phyloP scores from a whole-genome alignment of 129 eudicot genomes.

The Flaveria linearis region DNA sequence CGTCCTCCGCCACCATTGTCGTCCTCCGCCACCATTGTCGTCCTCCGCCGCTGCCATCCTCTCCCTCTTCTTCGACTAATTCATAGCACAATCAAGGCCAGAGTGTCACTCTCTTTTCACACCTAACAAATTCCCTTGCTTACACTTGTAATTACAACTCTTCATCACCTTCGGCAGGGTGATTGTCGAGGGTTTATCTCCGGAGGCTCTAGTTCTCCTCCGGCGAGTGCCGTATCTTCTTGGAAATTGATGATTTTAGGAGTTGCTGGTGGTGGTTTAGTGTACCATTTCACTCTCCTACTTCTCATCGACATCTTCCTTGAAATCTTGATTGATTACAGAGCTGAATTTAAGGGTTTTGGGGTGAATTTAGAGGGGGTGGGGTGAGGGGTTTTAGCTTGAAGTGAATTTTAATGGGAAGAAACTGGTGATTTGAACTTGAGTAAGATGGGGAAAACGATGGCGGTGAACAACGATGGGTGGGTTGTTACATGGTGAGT shows the following conservation, averaged over 20 bases:
- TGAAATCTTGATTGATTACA: neutral
- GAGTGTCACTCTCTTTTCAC: slow-evolving; percentile 51
- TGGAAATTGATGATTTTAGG: slow-evolving; percentile 78
- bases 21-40: slow-evolving; percentile 18
- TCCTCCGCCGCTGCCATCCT: slow-evolving; percentile 43
- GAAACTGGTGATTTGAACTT: too few relatives aligned
- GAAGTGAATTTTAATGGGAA: slow-evolving; percentile 27
- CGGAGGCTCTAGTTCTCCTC: slow-evolving; percentile 36
- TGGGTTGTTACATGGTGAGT: too few relatives aligned
- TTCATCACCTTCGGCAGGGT: neutral
- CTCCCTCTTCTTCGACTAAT: slow-evolving; percentile 30
- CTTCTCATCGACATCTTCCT: slow-evolving; percentile 37
- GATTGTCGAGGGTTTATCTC: slow-evolving; percentile 28
- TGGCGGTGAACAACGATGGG: too few relatives aligned
- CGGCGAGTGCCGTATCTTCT: slow-evolving; percentile 49
- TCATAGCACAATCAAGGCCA: slow-evolving; percentile 42
- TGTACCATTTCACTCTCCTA: slow-evolving; percentile 58
- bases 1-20: slow-evolving; percentile 33
- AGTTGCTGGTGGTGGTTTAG: slow-evolving; percentile 66
- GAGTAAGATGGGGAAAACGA: too few relatives aligned
- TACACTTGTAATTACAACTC: slow-evolving; percentile 35
- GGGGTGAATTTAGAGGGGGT: slow-evolving; percentile 24
- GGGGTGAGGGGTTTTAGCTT: slow-evolving; percentile 2
- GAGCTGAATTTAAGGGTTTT: slow-evolving; percentile 29
- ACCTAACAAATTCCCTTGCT: slow-evolving; percentile 56